Evolutionary conservation across 1,284 basidiomycete species (phyloP), one percentile per base, ranked within the genome.

Genomic region (Ustilago tritici): DNA sequence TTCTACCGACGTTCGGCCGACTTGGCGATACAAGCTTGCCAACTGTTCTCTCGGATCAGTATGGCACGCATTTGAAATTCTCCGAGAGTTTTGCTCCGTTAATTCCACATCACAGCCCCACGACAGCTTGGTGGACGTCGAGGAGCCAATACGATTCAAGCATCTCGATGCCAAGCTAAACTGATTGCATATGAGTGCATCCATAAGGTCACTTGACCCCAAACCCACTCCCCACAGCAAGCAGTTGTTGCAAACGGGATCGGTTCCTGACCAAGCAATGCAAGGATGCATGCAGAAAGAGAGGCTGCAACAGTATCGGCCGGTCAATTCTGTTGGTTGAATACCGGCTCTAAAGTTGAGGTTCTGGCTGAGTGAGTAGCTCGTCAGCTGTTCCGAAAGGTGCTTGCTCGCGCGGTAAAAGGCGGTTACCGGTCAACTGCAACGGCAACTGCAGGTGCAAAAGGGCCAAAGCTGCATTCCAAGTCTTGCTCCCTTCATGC

Each of bases 1-100:
- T 52, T 64, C 23, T n/a, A 14, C 61, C 61, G 61, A 64, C 31
- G 55, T 56, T 64, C 61, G 54, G 43, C 61, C 61, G 61, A 50
- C n/a, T 28, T 19, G 32, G 32, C 56, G 56, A 3, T 28, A 10
- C 43, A 46, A 19, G 43, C n/a, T 19, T 46, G 43, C 19, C 43
- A 19, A 10, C 43, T 46, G 14, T 19, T 19, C 43, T 17, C 43
- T 38, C 9, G 2, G 1, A 14, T 38, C 36, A 38, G 36, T 14
- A 38, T 38, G 23, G 19, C 43, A 46, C 43, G 43, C n/a, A 7
- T 38, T 38, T 38, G 36, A 46, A 46, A 46, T 46, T 46, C n/a
- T 46, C 43, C 43, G 19, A 46, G 14, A 41, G 15, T n/a, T 19
- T 1, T 46, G 17, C 17, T 19, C 9, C 5, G 4, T 38, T 14